Evolutionary conservation across 306 rosid genomes (phyloP).

Genomic region (Cicer arietinum): DNA sequence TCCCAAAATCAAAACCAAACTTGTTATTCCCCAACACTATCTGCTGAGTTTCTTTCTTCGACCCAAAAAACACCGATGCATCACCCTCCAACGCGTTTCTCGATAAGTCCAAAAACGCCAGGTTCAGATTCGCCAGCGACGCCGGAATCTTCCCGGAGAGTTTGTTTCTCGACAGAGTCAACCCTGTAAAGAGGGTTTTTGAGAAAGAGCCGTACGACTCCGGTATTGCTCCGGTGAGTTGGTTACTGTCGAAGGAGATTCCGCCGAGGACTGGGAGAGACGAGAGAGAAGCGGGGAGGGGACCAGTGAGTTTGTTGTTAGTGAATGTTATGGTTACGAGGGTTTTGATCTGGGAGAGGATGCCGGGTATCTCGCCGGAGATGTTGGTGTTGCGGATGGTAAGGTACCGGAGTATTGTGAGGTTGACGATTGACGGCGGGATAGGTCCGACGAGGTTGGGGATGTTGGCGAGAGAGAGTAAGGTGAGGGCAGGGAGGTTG

Average conservation of each 20-base stretch:
- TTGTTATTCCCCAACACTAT: constrained; percentile 23
- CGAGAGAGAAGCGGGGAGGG: constrained; percentile 27
- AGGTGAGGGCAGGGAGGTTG: constrained; percentile 21
- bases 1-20: constrained; percentile 42
- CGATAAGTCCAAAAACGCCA: constrained; percentile 32
- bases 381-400: constrained; percentile 12
- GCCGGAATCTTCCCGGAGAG: constrained; percentile 43
- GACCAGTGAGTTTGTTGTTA: constrained; percentile 38
- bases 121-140: constrained; percentile 33
- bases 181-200: neutral
- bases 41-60: constrained; percentile 21
- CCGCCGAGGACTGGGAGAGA: constrained; percentile 41
- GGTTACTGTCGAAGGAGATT: constrained; percentile 36
- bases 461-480: neutral
- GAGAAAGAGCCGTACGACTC: constrained; percentile 42
- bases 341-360: constrained; percentile 38
- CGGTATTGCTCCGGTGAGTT: constrained; percentile 39
- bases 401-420: constrained; percentile 19
- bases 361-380: constrained; percentile 36
- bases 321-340: constrained; percentile 32
- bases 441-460: constrained; percentile 39
- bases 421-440: neutral
- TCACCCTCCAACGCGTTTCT: constrained; percentile 44
- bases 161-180: constrained; percentile 14
- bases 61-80: constrained; percentile 44